Evolutionary conservation across 306 rosid genomes (phyloP).

Genomic region (Rubus parviflorus): DNA sequence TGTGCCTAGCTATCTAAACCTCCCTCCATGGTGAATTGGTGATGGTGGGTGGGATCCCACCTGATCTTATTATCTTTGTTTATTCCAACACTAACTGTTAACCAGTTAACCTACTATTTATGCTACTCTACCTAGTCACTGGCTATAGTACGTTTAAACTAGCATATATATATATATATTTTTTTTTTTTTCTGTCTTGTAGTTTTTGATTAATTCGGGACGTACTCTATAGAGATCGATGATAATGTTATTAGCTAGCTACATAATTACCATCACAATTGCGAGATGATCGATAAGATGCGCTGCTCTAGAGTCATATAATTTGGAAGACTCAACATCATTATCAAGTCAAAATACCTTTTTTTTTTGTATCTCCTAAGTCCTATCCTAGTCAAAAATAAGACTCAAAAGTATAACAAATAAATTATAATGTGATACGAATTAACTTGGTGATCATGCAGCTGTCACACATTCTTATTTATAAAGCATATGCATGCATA

Average conservation of each 20-base stretch:
- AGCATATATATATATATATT: not conserved
- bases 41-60: slow-evolving; percentile 6
- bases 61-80: slow-evolving; percentile 1
- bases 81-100: not conserved
- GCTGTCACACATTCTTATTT: slow-evolving; percentile 18
- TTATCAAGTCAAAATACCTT: not conserved
- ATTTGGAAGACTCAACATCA: not conserved
- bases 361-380: not conserved
- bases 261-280: not conserved
- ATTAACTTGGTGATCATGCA: not conserved
- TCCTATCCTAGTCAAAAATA: not conserved
- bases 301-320: not conserved
- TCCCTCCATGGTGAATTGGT: no score
- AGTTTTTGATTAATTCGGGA: not conserved
- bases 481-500: slow-evolving; percentile 27
- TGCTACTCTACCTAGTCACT: not conserved
- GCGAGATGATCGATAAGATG: not conserved
- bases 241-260: not conserved
- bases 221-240: slow-evolving; percentile 1
- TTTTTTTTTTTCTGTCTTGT: slow-evolving; percentile 13
- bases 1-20: not conserved
- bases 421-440: not conserved
- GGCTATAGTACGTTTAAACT: not conserved
- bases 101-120: not conserved
- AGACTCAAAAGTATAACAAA: not conserved